These are phyloP conservation scores for Leishmania aethiopica DNA, from an alignment of 208 protist species.

Conservation along the genomic window DNA sequence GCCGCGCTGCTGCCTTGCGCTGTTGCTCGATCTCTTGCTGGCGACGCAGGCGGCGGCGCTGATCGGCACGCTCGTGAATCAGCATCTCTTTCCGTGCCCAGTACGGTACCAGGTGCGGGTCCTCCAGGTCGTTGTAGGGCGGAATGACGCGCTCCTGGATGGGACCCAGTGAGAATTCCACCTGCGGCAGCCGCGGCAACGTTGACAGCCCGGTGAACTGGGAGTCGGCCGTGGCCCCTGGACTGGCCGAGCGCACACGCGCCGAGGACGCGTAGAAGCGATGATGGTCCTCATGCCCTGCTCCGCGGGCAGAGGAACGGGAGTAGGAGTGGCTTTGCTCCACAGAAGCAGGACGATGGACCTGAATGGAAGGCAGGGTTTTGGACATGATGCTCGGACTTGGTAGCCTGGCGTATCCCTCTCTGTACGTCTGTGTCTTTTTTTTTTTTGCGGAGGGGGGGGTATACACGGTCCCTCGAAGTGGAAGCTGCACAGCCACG, in stretches of 20 bases:
- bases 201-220: constrained; percentile 11
- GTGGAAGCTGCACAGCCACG: neutral
- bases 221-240: constrained; percentile 6
- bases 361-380: constrained; percentile 41
- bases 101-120: constrained; percentile 77
- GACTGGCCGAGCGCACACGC: constrained; percentile 4
- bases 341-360: constrained; percentile 7
- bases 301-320: constrained; percentile 3
- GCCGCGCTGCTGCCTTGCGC: constrained; percentile 38
- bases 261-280: constrained; percentile 21
- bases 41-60: constrained; percentile 46
- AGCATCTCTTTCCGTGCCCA: constrained; percentile 75
- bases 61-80: constrained; percentile 45
- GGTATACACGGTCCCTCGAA: neutral
- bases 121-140: constrained; percentile 85
- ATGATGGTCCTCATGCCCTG: constrained; percentile 2
- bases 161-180: constrained; percentile 78
- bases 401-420: neutral
- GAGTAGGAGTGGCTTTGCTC: constrained; percentile 29
- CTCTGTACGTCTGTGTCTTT: neutral
- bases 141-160: constrained; percentile 69
- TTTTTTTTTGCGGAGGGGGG: neutral
- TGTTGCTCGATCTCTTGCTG: constrained; percentile 50
- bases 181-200: constrained; percentile 42
- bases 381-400: constrained; percentile 41